Evolutionary conservation across 306 rosid species (phyloP).

Genomic region (Sophora flavescens): DNA sequence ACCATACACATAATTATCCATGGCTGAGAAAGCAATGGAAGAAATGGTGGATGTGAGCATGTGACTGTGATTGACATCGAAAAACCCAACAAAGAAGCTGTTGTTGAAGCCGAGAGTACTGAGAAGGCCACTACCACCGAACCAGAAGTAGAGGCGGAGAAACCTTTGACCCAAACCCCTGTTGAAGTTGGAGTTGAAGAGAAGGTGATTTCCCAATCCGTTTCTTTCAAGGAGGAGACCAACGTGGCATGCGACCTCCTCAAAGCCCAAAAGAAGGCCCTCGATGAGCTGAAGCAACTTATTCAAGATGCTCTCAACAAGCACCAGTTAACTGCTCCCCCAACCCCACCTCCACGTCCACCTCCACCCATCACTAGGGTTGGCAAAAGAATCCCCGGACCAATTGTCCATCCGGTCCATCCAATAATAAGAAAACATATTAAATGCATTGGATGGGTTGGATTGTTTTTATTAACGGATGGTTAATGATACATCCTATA

Average conservation of each 20-base stretch:
- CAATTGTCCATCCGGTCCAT: no score
- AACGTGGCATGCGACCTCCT: slow-evolving; percentile 85
- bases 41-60: slow-evolving; percentile 38
- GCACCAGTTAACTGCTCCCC: slow-evolving; percentile 68
- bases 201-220: slow-evolving; percentile 62
- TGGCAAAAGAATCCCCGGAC: no score
- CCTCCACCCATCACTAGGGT: neutral
- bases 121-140: no score
- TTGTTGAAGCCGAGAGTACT: no score
- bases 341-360: slow-evolving; percentile 41
- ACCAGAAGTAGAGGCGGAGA: slow-evolving; percentile 27
- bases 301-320: slow-evolving; percentile 80
- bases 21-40: slow-evolving; percentile 12
- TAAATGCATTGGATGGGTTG: no score
- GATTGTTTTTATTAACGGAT: no score
- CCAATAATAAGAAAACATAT: no score
- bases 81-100: no score
- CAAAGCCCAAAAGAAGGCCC: slow-evolving; percentile 80
- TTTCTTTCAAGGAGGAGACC: slow-evolving; percentile 93
- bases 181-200: slow-evolving; percentile 28
- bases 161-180: slow-evolving; percentile 18
- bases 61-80: neutral
- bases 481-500: no score
- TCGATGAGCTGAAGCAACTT: slow-evolving; percentile 73
- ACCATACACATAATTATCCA: no score